Percentiles rank a stretch among this genome's conserved stretches.
These are phyloP conservation scores for Camellia sinensis DNA, from an alignment of 148 eudicot species.

Conservation along the genomic window DNA sequence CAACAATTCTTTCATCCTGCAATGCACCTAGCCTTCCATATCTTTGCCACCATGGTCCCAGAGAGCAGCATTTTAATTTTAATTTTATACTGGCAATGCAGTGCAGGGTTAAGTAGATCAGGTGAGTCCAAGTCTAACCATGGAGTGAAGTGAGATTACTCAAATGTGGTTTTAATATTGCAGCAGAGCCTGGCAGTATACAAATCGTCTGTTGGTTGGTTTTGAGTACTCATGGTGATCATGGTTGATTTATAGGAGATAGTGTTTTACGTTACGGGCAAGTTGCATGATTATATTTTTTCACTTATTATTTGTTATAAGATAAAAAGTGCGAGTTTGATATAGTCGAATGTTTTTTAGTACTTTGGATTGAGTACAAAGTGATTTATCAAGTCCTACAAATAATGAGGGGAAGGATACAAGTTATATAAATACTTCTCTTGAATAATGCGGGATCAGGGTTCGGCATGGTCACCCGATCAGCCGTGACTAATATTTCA, in stretches of 20 bases:
- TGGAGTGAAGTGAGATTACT: neutral
- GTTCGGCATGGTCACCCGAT: too few species aligned
- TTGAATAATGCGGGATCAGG: too few species aligned
- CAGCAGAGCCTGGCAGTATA: neutral
- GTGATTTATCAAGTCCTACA: too few species aligned
- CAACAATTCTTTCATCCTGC: neutral
- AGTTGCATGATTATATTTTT: too few species aligned
- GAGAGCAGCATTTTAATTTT: neutral
- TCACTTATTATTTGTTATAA: too few species aligned
- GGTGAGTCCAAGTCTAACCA: neutral
- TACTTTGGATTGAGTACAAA: too few species aligned
- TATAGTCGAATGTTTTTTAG: too few species aligned
- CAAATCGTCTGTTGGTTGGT: neutral
- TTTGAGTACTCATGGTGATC: slow-evolving; percentile 1
- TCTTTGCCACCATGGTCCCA: neutral
- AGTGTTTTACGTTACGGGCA: too few species aligned
- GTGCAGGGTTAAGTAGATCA: neutral
- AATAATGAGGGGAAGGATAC: too few species aligned
- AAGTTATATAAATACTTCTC: too few species aligned
- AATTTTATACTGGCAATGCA: neutral
- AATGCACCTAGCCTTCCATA: neutral
- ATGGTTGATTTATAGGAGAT: neutral
- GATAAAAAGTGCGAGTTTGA: too few species aligned
- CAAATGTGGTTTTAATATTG: neutral
- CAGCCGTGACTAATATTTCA: too few species aligned